Evolutionary conservation across 2,329 filamentous ascomycete genomes (phyloP).

Genomic region (Aureobasidium sp.): DNA sequence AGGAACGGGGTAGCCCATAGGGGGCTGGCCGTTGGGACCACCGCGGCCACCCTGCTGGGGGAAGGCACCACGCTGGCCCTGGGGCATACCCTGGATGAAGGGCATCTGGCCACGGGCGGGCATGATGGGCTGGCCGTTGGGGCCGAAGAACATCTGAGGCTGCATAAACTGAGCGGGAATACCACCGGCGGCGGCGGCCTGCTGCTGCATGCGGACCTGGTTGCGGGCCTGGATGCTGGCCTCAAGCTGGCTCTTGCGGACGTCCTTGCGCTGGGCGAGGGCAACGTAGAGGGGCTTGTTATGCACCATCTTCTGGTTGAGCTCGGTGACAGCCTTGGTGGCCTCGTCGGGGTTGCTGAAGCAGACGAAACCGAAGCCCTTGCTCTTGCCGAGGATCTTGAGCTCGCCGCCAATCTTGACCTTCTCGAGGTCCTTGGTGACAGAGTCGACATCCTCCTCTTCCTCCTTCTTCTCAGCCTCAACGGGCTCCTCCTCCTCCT

Average conservation of each 20-base stretch:
- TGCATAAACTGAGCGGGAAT: conserved; percentile 72
- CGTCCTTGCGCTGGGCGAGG: conserved; percentile 97
- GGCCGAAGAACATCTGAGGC: conserved; percentile 85
- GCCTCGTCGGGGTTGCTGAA: conserved; percentile 99
- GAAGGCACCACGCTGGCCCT: conserved; percentile 78
- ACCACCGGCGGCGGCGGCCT: conserved; percentile 71
- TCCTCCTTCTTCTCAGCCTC: conserved; percentile 49
- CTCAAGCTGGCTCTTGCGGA: conserved; percentile 97
- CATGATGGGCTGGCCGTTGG: conserved; percentile 61
- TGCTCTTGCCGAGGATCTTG: conserved; percentile 86
- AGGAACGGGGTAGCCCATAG: conserved; percentile 75
- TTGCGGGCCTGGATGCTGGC: conserved; percentile 98
- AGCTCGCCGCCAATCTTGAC: conserved; percentile 51
- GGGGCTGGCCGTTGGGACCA: conserved; percentile 66
- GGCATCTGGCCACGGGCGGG: conserved; percentile 54
- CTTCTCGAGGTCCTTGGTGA: conserved; percentile 44
- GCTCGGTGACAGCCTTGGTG: conserved; percentile 97
- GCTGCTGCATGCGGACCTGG: conserved; percentile 96
- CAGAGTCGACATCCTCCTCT: conserved; percentile 36
- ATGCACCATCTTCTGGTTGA: conserved; percentile 99
- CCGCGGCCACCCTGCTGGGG: conserved; percentile 80
- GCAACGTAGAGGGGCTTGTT: conserved; percentile 96
- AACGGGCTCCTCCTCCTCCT: conserved; percentile 45
- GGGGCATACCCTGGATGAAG: conserved; percentile 54
- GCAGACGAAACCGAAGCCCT: conserved; percentile 99